These are phyloP conservation scores for Triticum timopheevii DNA, from an alignment of 176 grass and related monocot species.

Conservation along the genomic window DNA sequence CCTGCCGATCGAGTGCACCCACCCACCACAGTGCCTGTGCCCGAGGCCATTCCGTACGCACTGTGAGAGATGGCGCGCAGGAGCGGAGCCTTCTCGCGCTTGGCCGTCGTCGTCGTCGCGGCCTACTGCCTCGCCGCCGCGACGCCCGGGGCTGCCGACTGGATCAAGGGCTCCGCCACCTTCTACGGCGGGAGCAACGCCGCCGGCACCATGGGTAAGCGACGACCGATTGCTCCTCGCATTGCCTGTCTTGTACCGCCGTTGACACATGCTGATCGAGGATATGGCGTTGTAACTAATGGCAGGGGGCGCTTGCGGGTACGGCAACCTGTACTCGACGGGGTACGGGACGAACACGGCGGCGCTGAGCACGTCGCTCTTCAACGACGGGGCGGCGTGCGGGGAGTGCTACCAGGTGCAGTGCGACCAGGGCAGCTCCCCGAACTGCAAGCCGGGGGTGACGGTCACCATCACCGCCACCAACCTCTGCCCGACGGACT, in stretches of 20 bases:
- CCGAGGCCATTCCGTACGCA: background rate
- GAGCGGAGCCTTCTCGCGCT: background rate
- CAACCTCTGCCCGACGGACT: slow-evolving; percentile 85
- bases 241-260: no score
- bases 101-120: background rate
- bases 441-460: slow-evolving; percentile 47
- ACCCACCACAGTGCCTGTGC: background rate
- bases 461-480: slow-evolving; percentile 71
- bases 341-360: slow-evolving; percentile 82
- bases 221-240: background rate
- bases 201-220: slow-evolving; percentile 72
- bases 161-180: slow-evolving; percentile 19
- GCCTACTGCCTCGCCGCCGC: slow-evolving; percentile 25
- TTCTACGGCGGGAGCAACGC: slow-evolving; percentile 76
- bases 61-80: slow-evolving; percentile 16
- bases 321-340: slow-evolving; percentile 68
- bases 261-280: no score
- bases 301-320: slow-evolving; percentile 78
- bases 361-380: slow-evolving; percentile 66
- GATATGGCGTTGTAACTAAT: background rate
- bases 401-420: slow-evolving; percentile 74
- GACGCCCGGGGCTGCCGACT: background rate
- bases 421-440: slow-evolving; percentile 28
- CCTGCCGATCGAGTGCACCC: background rate
- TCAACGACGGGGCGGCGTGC: slow-evolving; percentile 65